phyloP scores from a whole-genome alignment of 2,329 filamentous ascomycete genomes.

The Colletotrichum higginsianum region DNA sequence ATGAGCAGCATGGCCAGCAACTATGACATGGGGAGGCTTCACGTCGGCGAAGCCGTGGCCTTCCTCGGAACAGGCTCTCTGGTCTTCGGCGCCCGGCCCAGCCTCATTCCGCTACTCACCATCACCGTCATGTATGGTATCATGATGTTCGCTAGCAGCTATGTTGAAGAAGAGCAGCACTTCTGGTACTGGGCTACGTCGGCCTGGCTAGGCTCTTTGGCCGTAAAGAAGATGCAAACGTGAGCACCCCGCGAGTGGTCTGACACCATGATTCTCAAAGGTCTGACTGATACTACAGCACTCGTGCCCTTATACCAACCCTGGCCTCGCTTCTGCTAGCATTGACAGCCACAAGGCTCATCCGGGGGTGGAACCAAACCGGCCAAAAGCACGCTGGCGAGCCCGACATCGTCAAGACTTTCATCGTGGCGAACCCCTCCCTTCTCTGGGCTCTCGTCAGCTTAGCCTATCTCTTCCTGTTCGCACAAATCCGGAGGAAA shows the following conservation, averaged over 20 bases:
- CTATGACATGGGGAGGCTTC: slow-evolving; percentile 81
- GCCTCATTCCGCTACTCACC: slow-evolving; percentile 61
- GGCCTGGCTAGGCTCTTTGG: slow-evolving; percentile 75
- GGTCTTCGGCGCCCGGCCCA: slow-evolving; percentile 42
- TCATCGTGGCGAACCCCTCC: slow-evolving; percentile 74
- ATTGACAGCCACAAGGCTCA: slow-evolving; percentile 75
- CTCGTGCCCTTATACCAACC: slow-evolving; percentile 1
- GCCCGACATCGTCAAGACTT: slow-evolving; percentile 84
- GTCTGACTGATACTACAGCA: slow-evolving; percentile 15
- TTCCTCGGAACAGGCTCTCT: slow-evolving; percentile 32
- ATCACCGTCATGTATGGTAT: slow-evolving; percentile 76
- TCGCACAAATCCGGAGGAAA: slow-evolving; percentile 59
- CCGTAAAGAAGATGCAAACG: slow-evolving; percentile 62
- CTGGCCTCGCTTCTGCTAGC: slow-evolving; percentile 54
- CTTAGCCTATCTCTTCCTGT: slow-evolving; percentile 76
- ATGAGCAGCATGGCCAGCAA: slow-evolving; percentile 95
- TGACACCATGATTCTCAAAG: too few species aligned
- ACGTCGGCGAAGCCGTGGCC: slow-evolving; percentile 59
- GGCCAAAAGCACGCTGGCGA: slow-evolving; percentile 96
- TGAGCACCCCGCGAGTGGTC: slow-evolving; percentile 42
- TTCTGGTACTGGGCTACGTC: slow-evolving; percentile 96
- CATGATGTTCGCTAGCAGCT: slow-evolving; percentile 99
- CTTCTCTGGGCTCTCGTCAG: slow-evolving; percentile 83
- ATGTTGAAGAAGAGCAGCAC: slow-evolving; percentile 97
- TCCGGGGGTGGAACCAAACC: slow-evolving; percentile 93